Evolutionary conservation across 1,139 yeast genomes (phyloP).

Genomic region (Insectozyma bohioensis): DNA sequence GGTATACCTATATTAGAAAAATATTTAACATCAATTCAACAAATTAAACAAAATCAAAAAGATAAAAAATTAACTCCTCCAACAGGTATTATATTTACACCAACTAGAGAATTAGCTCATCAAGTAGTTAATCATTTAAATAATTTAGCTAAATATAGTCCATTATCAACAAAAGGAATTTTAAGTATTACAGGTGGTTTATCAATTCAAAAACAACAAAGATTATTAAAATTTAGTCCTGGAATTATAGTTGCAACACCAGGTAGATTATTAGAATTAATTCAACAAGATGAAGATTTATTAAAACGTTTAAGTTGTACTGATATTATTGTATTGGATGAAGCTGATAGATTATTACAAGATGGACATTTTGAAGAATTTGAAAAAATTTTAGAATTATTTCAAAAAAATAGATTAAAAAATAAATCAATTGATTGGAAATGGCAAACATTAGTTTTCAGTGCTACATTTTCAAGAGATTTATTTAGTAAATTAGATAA

Average conservation of each 20-base stretch:
- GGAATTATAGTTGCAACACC: constrained; percentile 93
- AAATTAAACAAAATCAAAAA: constrained; percentile 23
- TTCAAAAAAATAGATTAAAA: constrained; percentile 39
- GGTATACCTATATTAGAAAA: constrained; percentile 91
- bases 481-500: constrained; percentile 69
- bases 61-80: constrained; percentile 43
- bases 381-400: constrained; percentile 71
- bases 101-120: constrained; percentile 95
- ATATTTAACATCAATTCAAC: constrained; percentile 33
- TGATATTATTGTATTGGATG: constrained; percentile 82
- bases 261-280: constrained; percentile 82
- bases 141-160: constrained; percentile 58
- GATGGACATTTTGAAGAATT: constrained; percentile 97
- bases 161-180: constrained; percentile 55
- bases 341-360: constrained; percentile 94
- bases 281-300: constrained; percentile 60
- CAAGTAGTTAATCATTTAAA: constrained; percentile 85
- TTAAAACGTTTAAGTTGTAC: constrained; percentile 59
- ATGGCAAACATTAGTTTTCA: constrained; percentile 91
- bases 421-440: constrained; percentile 31
- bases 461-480: constrained; percentile 89
- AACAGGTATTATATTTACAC: constrained; percentile 82
- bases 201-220: constrained; percentile 87
- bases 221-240: constrained; percentile 72
- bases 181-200: constrained; percentile 93